Percentiles rank a stretch among this genome's conserved stretches.
Conservation (phyloP, 2,329 filamentous ascomycete genomes). For the Clonostachys rhizophaga region DNA sequence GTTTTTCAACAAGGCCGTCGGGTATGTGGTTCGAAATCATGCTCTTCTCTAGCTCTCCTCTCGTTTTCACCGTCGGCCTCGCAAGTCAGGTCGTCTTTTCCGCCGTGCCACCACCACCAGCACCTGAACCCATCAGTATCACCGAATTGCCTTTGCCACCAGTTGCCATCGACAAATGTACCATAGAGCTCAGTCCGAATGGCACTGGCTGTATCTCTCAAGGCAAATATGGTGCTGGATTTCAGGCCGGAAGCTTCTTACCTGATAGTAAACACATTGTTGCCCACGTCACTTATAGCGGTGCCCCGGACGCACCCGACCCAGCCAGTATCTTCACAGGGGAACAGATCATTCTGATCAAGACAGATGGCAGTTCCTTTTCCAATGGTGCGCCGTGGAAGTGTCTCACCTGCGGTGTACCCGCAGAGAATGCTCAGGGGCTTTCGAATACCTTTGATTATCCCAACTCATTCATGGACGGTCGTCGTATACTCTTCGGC, state of each 20-base stretch:
- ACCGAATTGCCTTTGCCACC: neutral
- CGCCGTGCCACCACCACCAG: neutral
- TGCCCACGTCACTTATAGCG: constrained; percentile 1
- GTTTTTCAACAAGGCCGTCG: too few relatives aligned
- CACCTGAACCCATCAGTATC: neutral
- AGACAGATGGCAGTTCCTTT: neutral
- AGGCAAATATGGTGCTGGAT: neutral
- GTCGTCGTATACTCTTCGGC: neutral
- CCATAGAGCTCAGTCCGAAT: neutral
- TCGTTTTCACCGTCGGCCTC: too few relatives aligned
- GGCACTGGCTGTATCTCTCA: neutral
- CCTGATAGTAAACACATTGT: neutral
- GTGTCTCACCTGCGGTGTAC: neutral
- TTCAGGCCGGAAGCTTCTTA: neutral
- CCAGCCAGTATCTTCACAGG: neutral
- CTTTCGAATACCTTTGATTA: neutral
- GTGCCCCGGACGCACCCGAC: neutral
- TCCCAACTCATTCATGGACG: neutral
- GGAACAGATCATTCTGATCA: neutral
- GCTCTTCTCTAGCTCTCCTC: too few relatives aligned
- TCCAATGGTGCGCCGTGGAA: neutral
- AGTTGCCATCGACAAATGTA: neutral
- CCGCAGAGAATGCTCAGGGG: neutral
- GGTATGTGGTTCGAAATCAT: too few relatives aligned
- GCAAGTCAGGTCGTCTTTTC: too few relatives aligned